These are phyloP conservation scores for Climacium dendroides DNA, from an alignment of 225 moss, liverwort and hornwort genomes.

Conservation along the genomic window DNA sequence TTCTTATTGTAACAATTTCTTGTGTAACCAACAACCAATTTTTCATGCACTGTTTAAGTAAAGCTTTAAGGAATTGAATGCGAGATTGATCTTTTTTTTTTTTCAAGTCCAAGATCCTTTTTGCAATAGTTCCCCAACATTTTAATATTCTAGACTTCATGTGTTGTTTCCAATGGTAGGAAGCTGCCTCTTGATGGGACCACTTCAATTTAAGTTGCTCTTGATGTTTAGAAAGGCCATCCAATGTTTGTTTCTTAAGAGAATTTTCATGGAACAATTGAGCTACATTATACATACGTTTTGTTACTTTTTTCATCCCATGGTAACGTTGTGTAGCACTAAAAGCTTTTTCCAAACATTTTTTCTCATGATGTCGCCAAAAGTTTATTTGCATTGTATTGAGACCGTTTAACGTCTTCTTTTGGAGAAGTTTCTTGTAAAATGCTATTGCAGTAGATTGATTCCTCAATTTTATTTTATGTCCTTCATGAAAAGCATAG, in stretches of 20 bases:
- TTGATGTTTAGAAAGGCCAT: background rate
- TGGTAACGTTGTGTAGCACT: background rate
- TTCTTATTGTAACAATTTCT: background rate
- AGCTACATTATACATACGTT: background rate
- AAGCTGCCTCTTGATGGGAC: background rate
- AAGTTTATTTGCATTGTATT: background rate
- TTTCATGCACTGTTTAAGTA: slow-evolving; percentile 4
- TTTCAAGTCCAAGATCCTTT: background rate
- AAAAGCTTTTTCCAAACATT: slow-evolving; percentile 3
- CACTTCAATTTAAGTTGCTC: background rate
- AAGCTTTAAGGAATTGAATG: background rate
- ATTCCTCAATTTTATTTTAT: background rate
- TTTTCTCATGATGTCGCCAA: background rate
- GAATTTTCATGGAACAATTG: background rate
- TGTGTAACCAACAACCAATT: slow-evolving; percentile 15
- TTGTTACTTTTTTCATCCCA: background rate
- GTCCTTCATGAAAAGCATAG: slow-evolving; percentile 5
- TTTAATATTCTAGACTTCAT: slow-evolving; percentile 8
- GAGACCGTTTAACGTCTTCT: background rate
- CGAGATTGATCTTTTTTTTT: background rate
- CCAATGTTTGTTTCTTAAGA: slow-evolving; percentile 12
- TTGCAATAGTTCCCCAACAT: slow-evolving; percentile 8
- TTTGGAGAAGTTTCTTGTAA: background rate
- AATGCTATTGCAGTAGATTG: background rate
- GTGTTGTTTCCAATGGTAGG: slow-evolving; percentile 1